Conservation (phyloP, 495 filamentous ascomycete genomes). For the Alectoria sarmentosa region DNA sequence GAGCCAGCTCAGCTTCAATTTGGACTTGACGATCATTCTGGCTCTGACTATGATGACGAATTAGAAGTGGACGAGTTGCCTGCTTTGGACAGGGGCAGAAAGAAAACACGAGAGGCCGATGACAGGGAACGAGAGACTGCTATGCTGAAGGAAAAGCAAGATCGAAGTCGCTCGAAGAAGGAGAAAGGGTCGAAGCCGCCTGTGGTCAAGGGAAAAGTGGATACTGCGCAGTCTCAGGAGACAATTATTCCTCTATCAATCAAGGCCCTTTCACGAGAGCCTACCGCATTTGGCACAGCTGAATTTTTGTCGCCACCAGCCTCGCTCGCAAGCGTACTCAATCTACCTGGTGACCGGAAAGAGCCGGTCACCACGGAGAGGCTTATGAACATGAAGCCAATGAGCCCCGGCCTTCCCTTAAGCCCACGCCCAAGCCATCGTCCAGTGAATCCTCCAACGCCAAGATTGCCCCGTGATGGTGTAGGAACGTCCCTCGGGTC, state of each 20-base stretch:
- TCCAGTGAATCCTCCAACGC: constrained; percentile 63
- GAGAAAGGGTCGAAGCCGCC: constrained; percentile 43
- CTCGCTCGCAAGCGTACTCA: constrained; percentile 36
- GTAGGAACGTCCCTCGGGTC: constrained; percentile 41
- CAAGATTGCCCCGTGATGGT: constrained; percentile 52
- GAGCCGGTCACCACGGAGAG: constrained; percentile 29
- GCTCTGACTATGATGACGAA: constrained; percentile 79
- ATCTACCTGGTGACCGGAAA: constrained; percentile 27
- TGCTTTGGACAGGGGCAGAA: constrained; percentile 61
- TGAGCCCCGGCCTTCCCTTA: constrained; percentile 81
- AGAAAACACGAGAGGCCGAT: constrained; percentile 83
- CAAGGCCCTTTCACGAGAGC: constrained; percentile 23
- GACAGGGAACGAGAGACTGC: constrained; percentile 68
- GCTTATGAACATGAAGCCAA: constrained; percentile 47
- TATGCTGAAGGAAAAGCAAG: constrained; percentile 54
- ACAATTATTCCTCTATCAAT: constrained; percentile 17
- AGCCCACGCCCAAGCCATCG: constrained; percentile 82
- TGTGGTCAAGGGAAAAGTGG: not conserved
- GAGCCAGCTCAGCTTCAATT: constrained; percentile 39
- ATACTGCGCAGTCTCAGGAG: not conserved
- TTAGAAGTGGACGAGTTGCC: constrained; percentile 57
- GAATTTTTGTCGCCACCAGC: constrained; percentile 28
- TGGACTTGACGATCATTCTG: constrained; percentile 54
- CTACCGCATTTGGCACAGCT: constrained; percentile 11
- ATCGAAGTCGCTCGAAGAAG: constrained; percentile 56